These are phyloP conservation scores for Trichoderma gamsii DNA, from an alignment of 495 filamentous ascomycete genomes.

Conservation along the genomic window DNA sequence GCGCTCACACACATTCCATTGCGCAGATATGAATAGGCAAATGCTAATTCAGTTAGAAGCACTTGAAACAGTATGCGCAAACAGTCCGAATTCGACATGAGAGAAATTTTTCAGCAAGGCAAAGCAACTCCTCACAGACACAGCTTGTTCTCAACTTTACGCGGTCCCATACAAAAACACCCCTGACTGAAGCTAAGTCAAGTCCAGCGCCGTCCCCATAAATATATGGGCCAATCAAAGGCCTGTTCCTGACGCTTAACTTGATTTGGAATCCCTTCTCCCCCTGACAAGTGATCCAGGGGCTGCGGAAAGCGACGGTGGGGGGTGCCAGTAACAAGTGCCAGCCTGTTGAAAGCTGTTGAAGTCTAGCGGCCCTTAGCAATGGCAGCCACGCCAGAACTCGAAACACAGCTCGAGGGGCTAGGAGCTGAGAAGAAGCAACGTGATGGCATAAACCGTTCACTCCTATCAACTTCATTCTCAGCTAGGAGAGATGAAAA, in stretches of 20 bases:
- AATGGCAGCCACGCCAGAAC: background rate
- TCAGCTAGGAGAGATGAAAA: no score
- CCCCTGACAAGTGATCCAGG: constrained; percentile 4
- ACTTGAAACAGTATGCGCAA: no score
- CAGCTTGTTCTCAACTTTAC: no score
- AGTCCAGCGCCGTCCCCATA: background rate
- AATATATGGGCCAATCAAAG: background rate
- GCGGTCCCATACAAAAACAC: background rate
- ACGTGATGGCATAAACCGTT: background rate
- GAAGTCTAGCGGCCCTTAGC: background rate
- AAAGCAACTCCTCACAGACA: no score
- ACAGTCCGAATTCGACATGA: no score
- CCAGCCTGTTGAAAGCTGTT: background rate
- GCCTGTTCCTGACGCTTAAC: constrained; percentile 16
- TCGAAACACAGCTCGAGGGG: background rate
- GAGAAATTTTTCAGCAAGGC: background rate
- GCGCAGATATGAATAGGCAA: no score
- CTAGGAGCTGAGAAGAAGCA: background rate
- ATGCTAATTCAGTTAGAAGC: no score
- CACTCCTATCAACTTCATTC: no score
- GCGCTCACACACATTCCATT: no score
- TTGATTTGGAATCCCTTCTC: background rate
- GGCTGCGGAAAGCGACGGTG: background rate
- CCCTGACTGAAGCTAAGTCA: background rate
- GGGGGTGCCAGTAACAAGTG: background rate